Evolutionary conservation across 2,329 filamentous ascomycete genomes (phyloP), one percentile per base, ranked within the genome.

Genomic region (Calonectria pauciramosa): DNA sequence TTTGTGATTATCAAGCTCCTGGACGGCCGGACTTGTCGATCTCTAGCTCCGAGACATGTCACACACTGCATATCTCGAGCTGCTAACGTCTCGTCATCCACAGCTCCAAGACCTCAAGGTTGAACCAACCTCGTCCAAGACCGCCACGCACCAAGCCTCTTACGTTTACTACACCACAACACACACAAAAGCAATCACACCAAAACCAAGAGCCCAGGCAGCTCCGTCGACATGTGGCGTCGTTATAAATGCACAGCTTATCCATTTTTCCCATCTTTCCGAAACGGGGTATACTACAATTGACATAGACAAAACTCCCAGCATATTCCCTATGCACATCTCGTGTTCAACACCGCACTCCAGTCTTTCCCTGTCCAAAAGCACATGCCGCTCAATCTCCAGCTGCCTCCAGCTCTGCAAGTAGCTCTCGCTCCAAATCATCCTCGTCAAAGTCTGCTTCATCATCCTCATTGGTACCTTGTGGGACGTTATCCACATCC

Each of bases 351-450:
- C 60, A 71, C 68, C 63, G 5, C 34, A 54, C 49, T 66, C 47
- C 65, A 54, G 23, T 34, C 54, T 30, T 52, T 56, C 63, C 59
- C 47, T 64, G 28, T 71, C n/a, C n/a, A 36, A 23, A n/a, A 54
- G 49, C 30, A 64, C 63, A 60, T 65, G 67, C 72, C 30, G 36
- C 59, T 80, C 70, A 82, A 32, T 80, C 82, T 41, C 79, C 82
- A 26, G 82, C 82, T 20, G 83, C 83, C 78, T 92, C 90, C 76
- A 93, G 85, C 76, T 91, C 92, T 1, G 91, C 91, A 80, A 92
- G 85, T 82, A 94, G 87, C 79, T 93, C 92, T 47, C 91, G 90
- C 82, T 93, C 93, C 65, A 93, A 83, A 78, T 93, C 91, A 69
- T 90, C 89, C 13, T 90, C 89, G 56, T 88, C 87, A 66, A 87